phyloP scores from a whole-genome alignment of 1,284 basidiomycete genomes.

The Leccinum pseudoinsigne region DNA sequence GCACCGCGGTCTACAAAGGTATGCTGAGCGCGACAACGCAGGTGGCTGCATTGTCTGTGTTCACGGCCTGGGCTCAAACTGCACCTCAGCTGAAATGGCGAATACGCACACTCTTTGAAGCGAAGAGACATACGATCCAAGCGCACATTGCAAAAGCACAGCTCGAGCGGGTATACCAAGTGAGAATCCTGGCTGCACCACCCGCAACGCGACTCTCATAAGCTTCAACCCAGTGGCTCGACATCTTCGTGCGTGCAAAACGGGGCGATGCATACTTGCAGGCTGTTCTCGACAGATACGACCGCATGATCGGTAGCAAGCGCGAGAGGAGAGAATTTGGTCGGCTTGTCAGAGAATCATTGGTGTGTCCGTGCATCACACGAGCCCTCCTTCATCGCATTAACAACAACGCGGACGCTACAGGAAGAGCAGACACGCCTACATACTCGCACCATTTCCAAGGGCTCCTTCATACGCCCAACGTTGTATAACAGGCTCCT shows the following conservation, averaged over 20 bases:
- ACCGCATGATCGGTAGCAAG: constrained; percentile 52
- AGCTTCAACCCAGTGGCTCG: constrained; percentile 52
- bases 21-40: constrained; percentile 57
- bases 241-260: constrained; percentile 52
- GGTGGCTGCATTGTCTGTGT: constrained; percentile 7
- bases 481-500: constrained; percentile 64
- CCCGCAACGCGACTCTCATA: background rate
- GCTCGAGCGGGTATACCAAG: constrained; percentile 55
- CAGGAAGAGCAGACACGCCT: constrained; percentile 51
- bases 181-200: constrained; percentile 20
- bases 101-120: constrained; percentile 55
- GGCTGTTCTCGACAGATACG: constrained; percentile 54
- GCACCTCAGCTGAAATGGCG: constrained; percentile 53
- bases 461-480: constrained; percentile 65
- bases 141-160: constrained; percentile 43
- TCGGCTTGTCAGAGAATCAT: constrained; percentile 46
- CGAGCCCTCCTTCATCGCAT: background rate
- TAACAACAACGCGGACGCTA: background rate
- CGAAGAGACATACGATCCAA: constrained; percentile 51
- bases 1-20: constrained; percentile 67
- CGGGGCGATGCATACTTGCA: constrained; percentile 49
- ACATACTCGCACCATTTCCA: constrained; percentile 60
- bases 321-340: constrained; percentile 50
- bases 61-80: background rate
- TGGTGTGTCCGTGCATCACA: constrained; percentile 28